Evolutionary conservation across 345 rosid species (phyloP), one percentile per base, ranked within the genome.

Genomic region (Heritiera fomes): DNA sequence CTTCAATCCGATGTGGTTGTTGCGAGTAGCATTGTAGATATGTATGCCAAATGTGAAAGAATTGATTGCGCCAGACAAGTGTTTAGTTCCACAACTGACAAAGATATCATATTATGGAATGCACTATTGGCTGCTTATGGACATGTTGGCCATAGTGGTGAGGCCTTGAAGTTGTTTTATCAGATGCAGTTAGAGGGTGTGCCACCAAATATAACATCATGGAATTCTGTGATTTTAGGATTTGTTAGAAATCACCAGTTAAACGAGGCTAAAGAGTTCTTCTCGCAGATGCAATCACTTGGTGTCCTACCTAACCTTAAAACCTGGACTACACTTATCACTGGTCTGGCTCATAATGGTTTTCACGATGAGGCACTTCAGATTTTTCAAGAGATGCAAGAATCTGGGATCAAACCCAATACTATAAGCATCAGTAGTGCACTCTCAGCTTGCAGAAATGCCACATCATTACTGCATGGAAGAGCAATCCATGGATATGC

Each of bases 181-280:
- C 82, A 86, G 78, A 94, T 94, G 98, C 94, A 91, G 80, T 80
- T 91, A 73, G 89, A 91, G 53, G 82, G 92, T 64, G 84, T 89
- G n/a, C 87, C 90, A 12, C 94, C 87, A 23, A 86, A 90, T 85
- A 84, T 83, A 77, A 77, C 88, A n/a, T 85, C 95, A 8, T 94
- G 95, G 94, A 94, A 91, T 81, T 87, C 89, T n/a, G 80, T 89
- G 71, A 83, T 91, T 75, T 77, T 82, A 23, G 93, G 95, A 71
- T 84, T 87, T 79, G 77, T 93, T 41, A 84, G 87, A 76, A 90
- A 81, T 70, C 86, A 89, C 61, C 85, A 77, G 71, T 80, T 89
- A 28, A 34, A 78, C 78, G 91, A 88, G 75, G 97, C 97, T 28
- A 79, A 84, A 85, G 89, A 88, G 38, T 77, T 90, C 83, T 86